Percentiles rank a stretch among this genome's conserved stretches.
These are phyloP conservation scores for Pyrus hybrid DNA, from an alignment of 331 rosid genomes.

Conservation along the genomic window DNA sequence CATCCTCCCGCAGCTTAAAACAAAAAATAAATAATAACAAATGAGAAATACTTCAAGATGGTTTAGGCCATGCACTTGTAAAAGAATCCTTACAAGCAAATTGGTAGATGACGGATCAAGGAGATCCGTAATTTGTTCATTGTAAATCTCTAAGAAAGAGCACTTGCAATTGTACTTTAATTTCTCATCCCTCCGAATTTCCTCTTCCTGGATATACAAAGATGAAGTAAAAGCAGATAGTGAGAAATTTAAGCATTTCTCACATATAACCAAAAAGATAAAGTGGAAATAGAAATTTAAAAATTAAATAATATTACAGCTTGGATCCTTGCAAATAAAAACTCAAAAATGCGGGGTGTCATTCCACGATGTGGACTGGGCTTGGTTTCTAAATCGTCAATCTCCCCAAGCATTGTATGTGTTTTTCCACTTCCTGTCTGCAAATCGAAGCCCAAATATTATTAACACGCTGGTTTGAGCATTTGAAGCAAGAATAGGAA, in stretches of 20 bases:
- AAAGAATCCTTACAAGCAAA: conserved; percentile 66
- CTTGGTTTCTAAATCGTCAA: conserved; percentile 76
- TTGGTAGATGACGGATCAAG: conserved; percentile 85
- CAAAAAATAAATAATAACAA: neutral
- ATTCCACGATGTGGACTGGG: conserved; percentile 91
- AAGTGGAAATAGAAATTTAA: neutral
- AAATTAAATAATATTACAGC: conserved; percentile 51
- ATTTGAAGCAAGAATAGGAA: neutral
- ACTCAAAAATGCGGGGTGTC: conserved; percentile 94
- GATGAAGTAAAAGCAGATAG: conserved; percentile 2
- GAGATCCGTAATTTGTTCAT: conserved; percentile 91
- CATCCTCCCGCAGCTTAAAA: conserved; percentile 82
- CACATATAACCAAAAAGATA: conserved; percentile 5
- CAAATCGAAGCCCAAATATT: conserved; percentile 27
- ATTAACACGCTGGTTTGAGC: neutral
- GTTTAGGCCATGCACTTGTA: neutral
- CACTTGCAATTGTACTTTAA: conserved; percentile 91
- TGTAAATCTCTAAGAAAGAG: conserved; percentile 94
- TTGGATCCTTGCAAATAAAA: conserved; percentile 94
- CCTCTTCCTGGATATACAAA: conserved; percentile 80
- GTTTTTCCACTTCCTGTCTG: conserved; percentile 99
- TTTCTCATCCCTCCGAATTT: conserved; percentile 80
- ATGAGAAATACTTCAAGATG: conserved; percentile 6
- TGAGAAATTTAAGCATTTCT: neutral
- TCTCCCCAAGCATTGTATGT: conserved; percentile 95